A percentile compares a stretch with the other conserved stretches of the same genome.
These are phyloP conservation scores for Chenopodium suecicum DNA, from an alignment of 148 eudicot species.

Conservation along the genomic window DNA sequence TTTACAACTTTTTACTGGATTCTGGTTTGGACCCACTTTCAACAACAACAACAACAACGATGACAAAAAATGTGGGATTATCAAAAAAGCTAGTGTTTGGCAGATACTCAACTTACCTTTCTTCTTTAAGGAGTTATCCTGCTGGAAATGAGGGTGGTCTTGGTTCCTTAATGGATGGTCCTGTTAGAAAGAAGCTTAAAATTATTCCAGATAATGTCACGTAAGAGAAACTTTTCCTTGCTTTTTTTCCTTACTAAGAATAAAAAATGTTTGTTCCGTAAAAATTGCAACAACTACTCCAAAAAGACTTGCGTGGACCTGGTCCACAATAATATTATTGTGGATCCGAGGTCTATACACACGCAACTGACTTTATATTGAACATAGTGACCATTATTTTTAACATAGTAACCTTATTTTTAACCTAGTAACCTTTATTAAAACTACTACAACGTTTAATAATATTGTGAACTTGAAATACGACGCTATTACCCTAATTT, in stretches of 20 bases:
- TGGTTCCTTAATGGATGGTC: conserved; percentile 59
- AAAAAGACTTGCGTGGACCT: too few relatives aligned
- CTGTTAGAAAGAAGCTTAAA: conserved; percentile 57
- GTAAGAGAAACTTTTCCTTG: conserved; percentile 36
- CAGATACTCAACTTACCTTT: conserved; percentile 58
- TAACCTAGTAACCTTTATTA: too few relatives aligned
- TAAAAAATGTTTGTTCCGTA: background rate
- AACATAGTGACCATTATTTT: too few relatives aligned
- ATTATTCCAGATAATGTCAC: conserved; percentile 64
- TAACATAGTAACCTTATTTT: too few relatives aligned
- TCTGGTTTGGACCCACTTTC: conserved; percentile 48
- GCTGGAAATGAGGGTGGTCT: conserved; percentile 41
- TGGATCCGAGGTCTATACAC: too few relatives aligned
- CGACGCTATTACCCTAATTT: too few relatives aligned
- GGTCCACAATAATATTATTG: too few relatives aligned
- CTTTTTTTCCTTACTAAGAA: background rate
- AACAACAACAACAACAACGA: conserved; percentile 23
- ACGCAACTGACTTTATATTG: too few relatives aligned
- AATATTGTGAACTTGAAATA: too few relatives aligned
- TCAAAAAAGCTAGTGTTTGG: conserved; percentile 36
- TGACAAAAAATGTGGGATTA: background rate
- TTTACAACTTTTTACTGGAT: conserved; percentile 79
- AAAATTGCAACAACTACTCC: too few relatives aligned
- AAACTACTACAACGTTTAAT: too few relatives aligned
- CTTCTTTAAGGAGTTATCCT: conserved; percentile 22